Evolutionary conservation across 2,329 filamentous ascomycete genomes (phyloP), one percentile per base, ranked within the genome.

Genomic region (Metarhizium guizhouense): DNA sequence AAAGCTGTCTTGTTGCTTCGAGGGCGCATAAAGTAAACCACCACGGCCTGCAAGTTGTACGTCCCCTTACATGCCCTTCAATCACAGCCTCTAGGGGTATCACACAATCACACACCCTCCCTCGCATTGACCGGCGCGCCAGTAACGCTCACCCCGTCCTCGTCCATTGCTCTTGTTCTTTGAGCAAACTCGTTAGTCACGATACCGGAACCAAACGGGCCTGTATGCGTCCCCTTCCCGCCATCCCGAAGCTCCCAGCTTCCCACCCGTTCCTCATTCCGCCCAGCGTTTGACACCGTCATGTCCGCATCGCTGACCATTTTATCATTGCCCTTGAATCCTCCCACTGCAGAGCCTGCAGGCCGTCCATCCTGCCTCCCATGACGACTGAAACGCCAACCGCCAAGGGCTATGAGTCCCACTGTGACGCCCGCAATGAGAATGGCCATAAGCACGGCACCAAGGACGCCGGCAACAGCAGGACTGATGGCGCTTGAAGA

Each of bases 241-340:
- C 64, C 65, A 29, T 62, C 61, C 1, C 64, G 61, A 53, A 80
- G 64, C 60, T 80, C 77, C 77, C 77, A 80, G 62, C 77, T 79
- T 1, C 76, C 77, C 14, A 74, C 63, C 6, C 77, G 71, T 59
- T 76, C 76, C 38, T 78, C 74, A 3, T 68, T 67, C 4, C 60
- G 65, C 0, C 77, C 77, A 6, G 64, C 64, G 47, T 66, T 68
- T 1, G 70, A 68, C 3, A 76, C 66, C 1, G 67, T 63, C 3
- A 79, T 65, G 55, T 80, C 77, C 0, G 66, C 62, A 54, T 80
- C 77, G 3, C 67, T 69, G 0, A 67, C 65, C 65, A 70, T 74
- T 65, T 75, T 78, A 64, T 76, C 73, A 0, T 67, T 62, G 11
- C 76, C 72, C 56, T 72, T 75, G 66, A 78, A 77, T 2, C 75